Conservation (phyloP, 148 eudicot genomes). For the Silene conica region DNA sequence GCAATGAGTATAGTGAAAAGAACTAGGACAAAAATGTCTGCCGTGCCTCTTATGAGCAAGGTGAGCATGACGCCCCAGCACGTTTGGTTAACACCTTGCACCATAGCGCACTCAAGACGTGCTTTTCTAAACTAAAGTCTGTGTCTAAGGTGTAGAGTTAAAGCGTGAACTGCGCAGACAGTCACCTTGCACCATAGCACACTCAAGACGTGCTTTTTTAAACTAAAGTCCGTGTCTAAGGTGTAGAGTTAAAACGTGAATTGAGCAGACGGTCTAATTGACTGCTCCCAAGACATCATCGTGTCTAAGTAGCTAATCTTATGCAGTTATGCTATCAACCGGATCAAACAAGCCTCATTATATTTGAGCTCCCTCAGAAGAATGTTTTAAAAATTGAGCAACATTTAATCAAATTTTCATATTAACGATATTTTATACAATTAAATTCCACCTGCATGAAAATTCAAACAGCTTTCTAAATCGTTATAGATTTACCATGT, state of each 20-base stretch:
- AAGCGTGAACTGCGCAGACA: too few relatives aligned
- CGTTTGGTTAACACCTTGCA: background rate
- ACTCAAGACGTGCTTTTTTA: background rate
- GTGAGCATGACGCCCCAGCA: background rate
- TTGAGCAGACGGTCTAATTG: background rate
- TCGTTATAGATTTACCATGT: too few relatives aligned
- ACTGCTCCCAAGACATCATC: background rate
- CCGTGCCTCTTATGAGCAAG: background rate
- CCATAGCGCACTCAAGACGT: background rate
- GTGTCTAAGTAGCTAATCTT: background rate
- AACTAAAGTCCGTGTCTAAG: background rate
- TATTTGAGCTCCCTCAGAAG: too few relatives aligned
- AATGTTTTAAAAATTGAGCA: too few relatives aligned
- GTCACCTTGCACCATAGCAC: background rate
- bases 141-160: background rate
- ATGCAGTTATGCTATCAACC: background rate
- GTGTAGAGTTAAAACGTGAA: background rate
- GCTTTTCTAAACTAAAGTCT: background rate
- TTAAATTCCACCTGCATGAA: too few relatives aligned
- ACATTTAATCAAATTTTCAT: too few relatives aligned
- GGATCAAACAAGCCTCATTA: background rate
- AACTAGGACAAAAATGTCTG: background rate
- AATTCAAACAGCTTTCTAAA: too few relatives aligned
- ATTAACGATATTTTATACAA: too few relatives aligned
- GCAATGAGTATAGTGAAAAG: background rate